Percentiles rank a stretch among this genome's conserved stretches.
phyloP scores from a whole-genome alignment of 2,329 filamentous ascomycete genomes.

The Gnomoniopsis smithogilvyi region DNA sequence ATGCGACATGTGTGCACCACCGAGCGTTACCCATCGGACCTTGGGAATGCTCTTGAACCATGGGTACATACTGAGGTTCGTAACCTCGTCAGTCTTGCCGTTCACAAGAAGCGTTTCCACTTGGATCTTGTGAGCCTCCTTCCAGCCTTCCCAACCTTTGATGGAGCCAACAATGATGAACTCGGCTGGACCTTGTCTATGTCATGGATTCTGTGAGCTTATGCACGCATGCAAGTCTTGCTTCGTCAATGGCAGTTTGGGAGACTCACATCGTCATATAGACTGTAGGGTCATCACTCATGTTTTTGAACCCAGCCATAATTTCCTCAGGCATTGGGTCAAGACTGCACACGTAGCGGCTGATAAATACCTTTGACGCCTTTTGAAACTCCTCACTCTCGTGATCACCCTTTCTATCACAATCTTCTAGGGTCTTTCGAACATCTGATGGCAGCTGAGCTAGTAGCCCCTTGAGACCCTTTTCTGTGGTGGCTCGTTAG shows the following conservation, averaged over 20 bases:
- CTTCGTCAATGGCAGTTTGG: not conserved
- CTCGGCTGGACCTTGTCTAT: slow-evolving; percentile 27
- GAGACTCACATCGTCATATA: slow-evolving; percentile 23
- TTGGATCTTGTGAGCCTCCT: slow-evolving; percentile 21
- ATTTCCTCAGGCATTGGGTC: slow-evolving; percentile 23
- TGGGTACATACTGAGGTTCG: slow-evolving; percentile 22
- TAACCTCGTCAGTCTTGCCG: slow-evolving; percentile 25
- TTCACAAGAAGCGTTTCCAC: slow-evolving; percentile 19
- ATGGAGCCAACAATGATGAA: slow-evolving; percentile 23
- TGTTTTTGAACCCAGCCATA: slow-evolving; percentile 17
- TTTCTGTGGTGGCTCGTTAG: not conserved
- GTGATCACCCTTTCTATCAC: slow-evolving; percentile 20
- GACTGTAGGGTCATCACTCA: slow-evolving; percentile 21
- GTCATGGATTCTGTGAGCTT: not conserved
- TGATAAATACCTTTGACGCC: slow-evolving; percentile 19
- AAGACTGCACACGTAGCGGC: slow-evolving; percentile 20
- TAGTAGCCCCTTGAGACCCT: slow-evolving; percentile 18
- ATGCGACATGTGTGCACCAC: slow-evolving; percentile 22
- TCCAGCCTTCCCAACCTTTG: slow-evolving; percentile 25
- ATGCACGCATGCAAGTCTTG: not conserved
- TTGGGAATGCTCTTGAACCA: slow-evolving; percentile 25
- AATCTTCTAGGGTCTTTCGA: slow-evolving; percentile 18
- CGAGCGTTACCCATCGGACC: slow-evolving; percentile 27
- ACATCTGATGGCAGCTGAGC: slow-evolving; percentile 21
- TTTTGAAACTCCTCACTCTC: slow-evolving; percentile 21